Evolutionary conservation across 2,329 filamentous ascomycete species (phyloP), one percentile per base, ranked within the genome.

Genomic region (Aspergillus japonicus): DNA sequence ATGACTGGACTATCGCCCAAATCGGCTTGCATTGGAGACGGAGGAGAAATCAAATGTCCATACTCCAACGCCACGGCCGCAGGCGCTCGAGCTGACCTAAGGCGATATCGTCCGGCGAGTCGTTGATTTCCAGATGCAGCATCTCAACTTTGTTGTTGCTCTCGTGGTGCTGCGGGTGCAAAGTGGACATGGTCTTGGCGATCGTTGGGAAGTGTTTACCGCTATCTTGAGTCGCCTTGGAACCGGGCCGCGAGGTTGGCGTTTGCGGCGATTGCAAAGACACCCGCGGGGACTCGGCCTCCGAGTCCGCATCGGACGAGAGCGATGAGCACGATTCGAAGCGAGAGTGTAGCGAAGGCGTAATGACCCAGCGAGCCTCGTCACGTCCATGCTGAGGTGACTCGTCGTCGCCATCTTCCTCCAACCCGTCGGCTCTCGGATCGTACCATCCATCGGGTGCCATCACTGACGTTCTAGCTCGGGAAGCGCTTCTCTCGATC

Each of bases 1-100:
- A 29, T 39, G 12, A 16, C n/a, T 29, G 39, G 24, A 24, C 33
- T 19, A 29, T n/a, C 31, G 21, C 10, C 39, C 21, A 31, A 19
- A 31, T 44, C 39, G 14, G 39, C 14, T 44, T n/a, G 14, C 39
- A 44, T n/a, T 19, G 16, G 14, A 44, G 39, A 44, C 16, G 16
- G 39, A 35, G 33, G 26, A 29, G 7, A n/a, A 44, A n/a, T 71
- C 69, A 78, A 44, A 78, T 73, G 60, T 78, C 75, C 75, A 78
- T 78, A 62, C 76, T 78, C 76, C 76, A 78, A 61, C 76, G 71
- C 69, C 72, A 78, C 12, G 75, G 75, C 33, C 73, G 73, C 54
- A 76, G 65, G 42, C 67, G 69, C 58, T 73, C 68, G 23, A 75
- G 63, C 57, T 75, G 69, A 49, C 73, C 72, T 31, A 73, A 55